Evolutionary conservation across 2,329 filamentous ascomycete genomes (phyloP), one percentile per base, ranked within the genome.

Genomic region (Ciborinia camelliae): DNA sequence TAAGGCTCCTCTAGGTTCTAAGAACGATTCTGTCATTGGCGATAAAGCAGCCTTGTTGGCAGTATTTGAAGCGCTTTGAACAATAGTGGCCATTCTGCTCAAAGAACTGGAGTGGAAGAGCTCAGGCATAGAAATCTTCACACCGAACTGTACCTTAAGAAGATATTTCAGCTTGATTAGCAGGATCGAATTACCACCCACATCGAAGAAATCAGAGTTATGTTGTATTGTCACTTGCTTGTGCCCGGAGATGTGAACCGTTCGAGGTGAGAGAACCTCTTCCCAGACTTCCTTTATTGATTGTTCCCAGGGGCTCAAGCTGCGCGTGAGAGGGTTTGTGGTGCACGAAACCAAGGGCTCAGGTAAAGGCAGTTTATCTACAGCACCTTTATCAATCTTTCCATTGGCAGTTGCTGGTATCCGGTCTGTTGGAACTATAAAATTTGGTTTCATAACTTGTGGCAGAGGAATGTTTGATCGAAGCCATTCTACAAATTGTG

Each of bases 101-200:
- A 76, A 68, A 0, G 71, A 73, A 57, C 65, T 71, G 10, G 65
- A 43, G n/a, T 68, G 57, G 37, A 73, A 67, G 18, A 76, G 67
- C 3, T 73, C 64, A 15, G 65, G n/a, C 8, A 76, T 64, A n/a
- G 66, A 60, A 0, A 74, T 20, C 0, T 52, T 60, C 5, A 70
- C 66, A n/a, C 65, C 64, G 39, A 77, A 70, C 3, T 23, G 47
- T 5, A 73, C 32, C 0, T 60, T 54, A 30, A 78, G 72, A 0
- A n/a, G 32, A 1, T 32, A 20, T 63, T 75, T 74, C 20, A 78
- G 67, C 18, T 65, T 57, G 28, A 77, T 59, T 14, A 77, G 64
- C 2, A 75, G 69, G 28, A 78, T 45, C 1, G 77, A 78, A 58
- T 73, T 78, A 23, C 76, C 77, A 9, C 77, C 77, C 10, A 75